These are phyloP conservation scores for Aurifilum marmelostoma DNA, from an alignment of 2,329 filamentous ascomycete genomes.

Conservation along the genomic window DNA sequence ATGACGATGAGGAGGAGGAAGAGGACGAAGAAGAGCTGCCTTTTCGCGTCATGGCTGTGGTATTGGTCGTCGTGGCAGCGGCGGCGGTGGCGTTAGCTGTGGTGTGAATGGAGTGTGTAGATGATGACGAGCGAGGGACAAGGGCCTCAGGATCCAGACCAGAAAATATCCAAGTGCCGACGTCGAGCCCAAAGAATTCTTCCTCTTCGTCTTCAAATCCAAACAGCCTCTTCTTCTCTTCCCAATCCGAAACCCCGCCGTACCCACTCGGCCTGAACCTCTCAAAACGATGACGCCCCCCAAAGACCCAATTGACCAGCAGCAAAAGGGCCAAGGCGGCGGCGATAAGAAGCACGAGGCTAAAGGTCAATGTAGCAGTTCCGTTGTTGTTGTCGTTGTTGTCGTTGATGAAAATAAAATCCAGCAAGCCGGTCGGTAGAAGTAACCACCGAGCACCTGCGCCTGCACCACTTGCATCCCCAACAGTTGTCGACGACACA, in stretches of 20 bases:
- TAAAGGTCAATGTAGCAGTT: background rate
- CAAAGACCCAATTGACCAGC: background rate
- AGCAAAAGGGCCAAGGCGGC: background rate
- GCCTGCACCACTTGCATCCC: background rate
- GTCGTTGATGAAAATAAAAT: background rate
- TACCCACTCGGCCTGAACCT: background rate
- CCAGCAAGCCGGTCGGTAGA: background rate
- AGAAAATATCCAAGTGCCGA: too few species aligned
- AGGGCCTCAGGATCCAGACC: background rate
- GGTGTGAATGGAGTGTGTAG: background rate
- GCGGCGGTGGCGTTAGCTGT: background rate
- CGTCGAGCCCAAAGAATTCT: background rate
- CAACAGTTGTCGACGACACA: too few species aligned
- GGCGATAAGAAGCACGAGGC: background rate
- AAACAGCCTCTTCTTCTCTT: background rate
- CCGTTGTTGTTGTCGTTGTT: background rate
- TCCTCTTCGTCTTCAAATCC: background rate
- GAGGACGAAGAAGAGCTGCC: background rate
- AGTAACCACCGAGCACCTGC: background rate
- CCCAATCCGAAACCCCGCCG: background rate
- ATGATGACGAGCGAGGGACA: background rate
- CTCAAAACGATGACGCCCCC: background rate
- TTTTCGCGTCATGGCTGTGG: conserved; percentile 15
- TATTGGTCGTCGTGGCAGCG: background rate
- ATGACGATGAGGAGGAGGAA: too few species aligned